Evolutionary conservation across 1,284 basidiomycete species (phyloP), one percentile per base, ranked within the genome.

Genomic region (Papiliotrema laurentii): DNA sequence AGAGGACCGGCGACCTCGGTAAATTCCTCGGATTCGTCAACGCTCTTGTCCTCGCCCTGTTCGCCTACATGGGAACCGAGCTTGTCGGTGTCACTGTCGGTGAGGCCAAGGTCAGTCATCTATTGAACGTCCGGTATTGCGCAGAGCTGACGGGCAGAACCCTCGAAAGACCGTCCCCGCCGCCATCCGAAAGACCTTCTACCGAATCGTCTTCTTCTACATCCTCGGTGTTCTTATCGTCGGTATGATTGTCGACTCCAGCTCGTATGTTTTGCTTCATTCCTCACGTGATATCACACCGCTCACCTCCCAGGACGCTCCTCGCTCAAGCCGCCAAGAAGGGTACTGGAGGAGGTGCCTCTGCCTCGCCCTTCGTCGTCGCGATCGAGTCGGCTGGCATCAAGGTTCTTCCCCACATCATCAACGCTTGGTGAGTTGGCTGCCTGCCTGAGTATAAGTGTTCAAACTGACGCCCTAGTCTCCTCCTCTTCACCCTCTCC

Each of bases 361-460:
- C 83, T 14, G 53, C 56, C 2, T 87, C 84, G 42, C 86, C 87
- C 0, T 89, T 89, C 66, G 84, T 88, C 42, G 83, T 89, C 14
- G 80, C 76, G 18, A 75, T 75, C 53, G 42, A 57, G 22, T 45
- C 58, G 5, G 72, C 74, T 5, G 68, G 70, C 47, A 77, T 80
- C 70, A 66, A 69, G 35, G 71, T 64, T 19, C 61, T 79, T 5
- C 72, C 73, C 4, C 64, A 68, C 47, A 65, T 78, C 45, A 71
- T 77, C 66, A 80, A 79, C 58, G 77, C 75, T 25, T 71, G 58
- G 44, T 45, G n/a, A 37, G 44, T 45, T 18, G 4, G 9, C 11
- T 28, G 21, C n/a, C 6, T 5, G 28, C 28, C 5, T 13, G 27
- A 34, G n/a, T n/a, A 10, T 19, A 19, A 13, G 18, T 11, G 21